Conservation (phyloP, 352 stramenopile species). For the Discostella stelligera region DNA sequence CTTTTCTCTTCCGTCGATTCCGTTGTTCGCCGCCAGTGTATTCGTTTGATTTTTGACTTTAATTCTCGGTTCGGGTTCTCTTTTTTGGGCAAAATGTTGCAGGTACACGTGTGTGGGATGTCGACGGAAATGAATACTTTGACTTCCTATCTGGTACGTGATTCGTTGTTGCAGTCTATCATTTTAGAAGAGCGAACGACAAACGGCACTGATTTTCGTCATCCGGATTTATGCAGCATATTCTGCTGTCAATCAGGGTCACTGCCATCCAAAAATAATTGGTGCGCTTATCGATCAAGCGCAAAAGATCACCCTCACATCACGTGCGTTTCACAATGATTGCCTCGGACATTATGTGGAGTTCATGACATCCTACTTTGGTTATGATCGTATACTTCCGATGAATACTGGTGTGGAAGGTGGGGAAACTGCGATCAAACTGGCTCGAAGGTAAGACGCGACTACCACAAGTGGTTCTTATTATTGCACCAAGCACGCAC, state of each 20-base stretch:
- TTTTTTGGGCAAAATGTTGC: conserved; percentile 1
- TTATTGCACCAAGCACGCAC: neutral
- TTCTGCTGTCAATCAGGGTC: conserved; percentile 90
- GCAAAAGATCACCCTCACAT: conserved; percentile 93
- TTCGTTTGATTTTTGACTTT: neutral
- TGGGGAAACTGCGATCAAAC: conserved; percentile 97
- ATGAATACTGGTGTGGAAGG: conserved; percentile 99
- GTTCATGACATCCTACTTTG: conserved; percentile 96
- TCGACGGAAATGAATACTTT: conserved; percentile 96
- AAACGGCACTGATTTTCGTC: neutral
- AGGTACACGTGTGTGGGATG: conserved; percentile 94
- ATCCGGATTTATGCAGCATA: conserved; percentile 69
- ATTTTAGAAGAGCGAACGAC: neutral
- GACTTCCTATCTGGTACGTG: conserved; percentile 91
- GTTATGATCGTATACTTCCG: conserved; percentile 95
- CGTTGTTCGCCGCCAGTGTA: neutral
- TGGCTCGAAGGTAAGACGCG: conserved; percentile 82
- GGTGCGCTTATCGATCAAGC: conserved; percentile 91
- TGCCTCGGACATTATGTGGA: conserved; percentile 95
- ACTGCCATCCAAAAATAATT: conserved; percentile 98
- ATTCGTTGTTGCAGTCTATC: neutral
- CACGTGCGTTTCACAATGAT: conserved; percentile 98
- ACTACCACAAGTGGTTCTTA: neutral
- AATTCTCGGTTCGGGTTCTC: neutral
- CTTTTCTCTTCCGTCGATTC: neutral